A percentile compares a stretch with the other conserved stretches of the same genome.
These are phyloP conservation scores for Penicillium sp. DNA, from an alignment of 2,329 filamentous ascomycete genomes.

Conservation along the genomic window DNA sequence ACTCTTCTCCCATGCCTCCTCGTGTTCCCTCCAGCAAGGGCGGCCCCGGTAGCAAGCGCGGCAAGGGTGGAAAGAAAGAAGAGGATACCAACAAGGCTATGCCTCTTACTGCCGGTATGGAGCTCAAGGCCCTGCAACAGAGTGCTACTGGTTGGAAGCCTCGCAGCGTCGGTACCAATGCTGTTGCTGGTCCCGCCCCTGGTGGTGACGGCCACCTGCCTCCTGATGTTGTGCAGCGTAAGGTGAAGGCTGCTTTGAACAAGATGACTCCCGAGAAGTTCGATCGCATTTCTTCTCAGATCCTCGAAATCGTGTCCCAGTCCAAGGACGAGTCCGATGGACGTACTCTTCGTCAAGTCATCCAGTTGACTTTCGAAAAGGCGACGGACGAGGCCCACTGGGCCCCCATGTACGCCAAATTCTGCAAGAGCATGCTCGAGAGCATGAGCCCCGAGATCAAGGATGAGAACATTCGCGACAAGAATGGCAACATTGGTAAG, in stretches of 20 bases:
- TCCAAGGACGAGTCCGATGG: slow-evolving; percentile 94
- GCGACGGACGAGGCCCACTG: slow-evolving; percentile 97
- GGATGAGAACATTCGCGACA: slow-evolving; percentile 91
- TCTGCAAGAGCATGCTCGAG: slow-evolving; percentile 95
- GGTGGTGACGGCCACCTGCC: slow-evolving; percentile 61
- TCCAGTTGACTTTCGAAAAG: slow-evolving; percentile 98
- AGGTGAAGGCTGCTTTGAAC: slow-evolving; percentile 97
- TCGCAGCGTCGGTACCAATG: slow-evolving; percentile 53
- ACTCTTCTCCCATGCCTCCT: slow-evolving; percentile 64
- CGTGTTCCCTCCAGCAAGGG: slow-evolving; percentile 51
- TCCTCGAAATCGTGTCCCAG: slow-evolving; percentile 84
- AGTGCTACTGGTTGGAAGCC: slow-evolving; percentile 86
- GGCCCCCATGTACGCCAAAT: slow-evolving; percentile 98
- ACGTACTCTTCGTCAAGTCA: slow-evolving; percentile 91
- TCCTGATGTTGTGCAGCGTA: slow-evolving; percentile 90
- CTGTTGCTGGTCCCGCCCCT: slow-evolving; percentile 43
- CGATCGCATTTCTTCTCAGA: slow-evolving; percentile 88
- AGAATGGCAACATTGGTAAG: slow-evolving; percentile 65
- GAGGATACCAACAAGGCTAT: slow-evolving; percentile 74
- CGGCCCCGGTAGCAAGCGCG: slow-evolving; percentile 18
- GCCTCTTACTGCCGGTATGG: slow-evolving; percentile 79
- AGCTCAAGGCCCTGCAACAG: slow-evolving; percentile 70
- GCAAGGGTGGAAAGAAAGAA: slow-evolving; percentile 53
- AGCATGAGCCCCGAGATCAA: slow-evolving; percentile 92
- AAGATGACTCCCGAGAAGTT: slow-evolving; percentile 99